Percentiles rank a stretch among this genome's conserved stretches.
Evolutionary conservation across 345 rosid species (phyloP).

Genomic region (Nephelium lappaceum): DNA sequence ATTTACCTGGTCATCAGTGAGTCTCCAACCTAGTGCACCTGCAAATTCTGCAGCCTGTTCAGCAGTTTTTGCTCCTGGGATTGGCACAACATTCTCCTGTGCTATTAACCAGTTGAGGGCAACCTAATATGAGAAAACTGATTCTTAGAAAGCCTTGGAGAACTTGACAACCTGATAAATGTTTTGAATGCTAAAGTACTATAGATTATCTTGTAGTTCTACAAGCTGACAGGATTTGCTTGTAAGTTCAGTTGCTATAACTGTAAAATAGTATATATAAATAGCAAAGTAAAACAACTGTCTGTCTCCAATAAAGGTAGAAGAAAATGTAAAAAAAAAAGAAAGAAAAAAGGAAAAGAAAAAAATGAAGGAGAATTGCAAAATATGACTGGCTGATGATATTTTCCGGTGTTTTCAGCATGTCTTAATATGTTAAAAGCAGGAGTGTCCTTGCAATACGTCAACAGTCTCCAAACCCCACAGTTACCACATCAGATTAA

Average conservation of each 20-base stretch:
- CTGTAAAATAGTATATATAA: neutral
- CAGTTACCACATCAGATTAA: neutral
- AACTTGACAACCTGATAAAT: neutral
- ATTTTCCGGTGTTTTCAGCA: neutral
- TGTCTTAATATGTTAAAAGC: slow-evolving; percentile 2
- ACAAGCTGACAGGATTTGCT: neutral
- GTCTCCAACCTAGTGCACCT: slow-evolving; percentile 89
- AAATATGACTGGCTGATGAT: neutral
- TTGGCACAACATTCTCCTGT: slow-evolving; percentile 88
- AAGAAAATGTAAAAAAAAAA: no score
- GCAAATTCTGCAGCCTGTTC: slow-evolving; percentile 82
- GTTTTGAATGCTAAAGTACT: neutral
- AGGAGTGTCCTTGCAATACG: neutral
- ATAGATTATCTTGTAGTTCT: neutral
- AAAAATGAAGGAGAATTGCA: neutral
- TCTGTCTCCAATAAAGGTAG: neutral
- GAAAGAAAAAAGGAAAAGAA: no score
- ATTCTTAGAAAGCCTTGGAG: neutral
- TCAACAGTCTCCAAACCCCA: neutral
- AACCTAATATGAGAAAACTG: slow-evolving; percentile 47
- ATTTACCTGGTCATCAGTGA: slow-evolving; percentile 54
- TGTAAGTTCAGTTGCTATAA: neutral
- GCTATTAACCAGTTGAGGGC: slow-evolving; percentile 90
- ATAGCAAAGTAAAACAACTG: neutral
- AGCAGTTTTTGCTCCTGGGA: slow-evolving; percentile 89